Conservation (phyloP, 371 early-diverging fungal genomes). For the Mucor racemosus region DNA sequence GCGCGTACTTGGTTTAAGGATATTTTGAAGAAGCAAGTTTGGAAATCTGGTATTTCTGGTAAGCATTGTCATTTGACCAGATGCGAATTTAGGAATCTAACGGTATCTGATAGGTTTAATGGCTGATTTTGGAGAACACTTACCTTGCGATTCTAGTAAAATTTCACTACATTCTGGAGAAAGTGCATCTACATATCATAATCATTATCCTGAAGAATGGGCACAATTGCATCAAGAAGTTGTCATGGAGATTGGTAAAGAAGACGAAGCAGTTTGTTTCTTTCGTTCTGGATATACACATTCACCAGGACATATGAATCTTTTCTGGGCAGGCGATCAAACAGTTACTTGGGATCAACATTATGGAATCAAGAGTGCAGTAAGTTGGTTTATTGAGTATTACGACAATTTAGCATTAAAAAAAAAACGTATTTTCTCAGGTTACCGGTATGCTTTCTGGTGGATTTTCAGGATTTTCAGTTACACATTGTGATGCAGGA, state of each 20-base stretch:
- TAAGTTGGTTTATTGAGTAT: constrained; percentile 12
- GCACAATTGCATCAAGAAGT: constrained; percentile 35
- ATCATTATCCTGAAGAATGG: constrained; percentile 47
- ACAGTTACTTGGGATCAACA: constrained; percentile 49
- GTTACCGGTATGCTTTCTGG: constrained; percentile 50
- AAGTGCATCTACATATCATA: constrained; percentile 35
- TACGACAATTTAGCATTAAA: no score
- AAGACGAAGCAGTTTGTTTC: constrained; percentile 38
- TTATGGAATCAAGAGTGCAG: constrained; percentile 53
- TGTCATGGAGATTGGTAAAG: constrained; percentile 28
- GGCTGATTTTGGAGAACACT: constrained; percentile 46
- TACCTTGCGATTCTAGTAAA: constrained; percentile 30
- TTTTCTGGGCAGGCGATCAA: constrained; percentile 53
- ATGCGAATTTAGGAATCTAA: no score
- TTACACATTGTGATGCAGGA: constrained; percentile 56
- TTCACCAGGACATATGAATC: constrained; percentile 38
- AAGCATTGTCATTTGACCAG: not conserved
- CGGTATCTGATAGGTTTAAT: constrained; percentile 22
- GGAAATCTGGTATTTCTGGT: constrained; percentile 40
- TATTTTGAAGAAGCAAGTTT: constrained; percentile 41
- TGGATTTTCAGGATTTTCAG: constrained; percentile 54
- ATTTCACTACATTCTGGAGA: constrained; percentile 23
- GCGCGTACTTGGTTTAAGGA: constrained; percentile 50
- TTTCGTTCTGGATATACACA: constrained; percentile 39
- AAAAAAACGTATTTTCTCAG: not conserved